Base-by-base conservation (phyloP, 2,329 filamentous ascomycete species). In the Alternaria triticimaculans region DNA sequence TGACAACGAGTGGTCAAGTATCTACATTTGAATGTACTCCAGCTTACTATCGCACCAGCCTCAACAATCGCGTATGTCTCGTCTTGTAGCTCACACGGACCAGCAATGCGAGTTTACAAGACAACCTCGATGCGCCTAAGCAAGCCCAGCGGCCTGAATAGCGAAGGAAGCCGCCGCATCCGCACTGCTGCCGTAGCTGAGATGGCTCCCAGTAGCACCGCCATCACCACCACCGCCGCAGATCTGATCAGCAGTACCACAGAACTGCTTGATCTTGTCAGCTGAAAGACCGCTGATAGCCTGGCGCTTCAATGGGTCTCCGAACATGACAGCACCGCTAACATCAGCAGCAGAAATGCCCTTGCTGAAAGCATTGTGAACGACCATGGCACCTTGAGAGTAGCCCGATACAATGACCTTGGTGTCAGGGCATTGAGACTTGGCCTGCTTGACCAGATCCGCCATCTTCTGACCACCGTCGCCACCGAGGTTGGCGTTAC, bases 361-460 rank as follows among this genome's bases (percentile, higher is more conserved):
- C 20, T 76, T 67, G 3, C 25, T 63, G 63, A 76, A 74, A 9
- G 74, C 70, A 33, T 73, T 75, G 66, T 77, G 76, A 5, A 78
- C 75, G 8, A 78, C 75, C 72, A 78, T 76, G 9, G 61, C 76
- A 14, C 77, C 77, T 59, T 79, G 77, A 2, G 65, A 72, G 58
- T 78, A 78, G 20, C 76, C 76, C 3, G 73, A 76, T 2, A 78
- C 57, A n/a, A 78, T 69, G 45, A 78, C 54, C 60, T 77, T 78
- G 63, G 74, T 77, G 30, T 64, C 51, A 8, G 76, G 76, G 48
- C 76, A 78, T 58, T 76, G 71, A 25, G 70, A 62, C 18, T 74
- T 68, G 5, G 74, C 75, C 3, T 69, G 55, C 43, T 69, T 60
- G 54, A 75, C 73, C 10, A 69, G 62, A 5, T 63, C 46, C 3